Base-by-base conservation (phyloP, 192 early-diverging fungal species). In the Coemansia sp. region DNA sequence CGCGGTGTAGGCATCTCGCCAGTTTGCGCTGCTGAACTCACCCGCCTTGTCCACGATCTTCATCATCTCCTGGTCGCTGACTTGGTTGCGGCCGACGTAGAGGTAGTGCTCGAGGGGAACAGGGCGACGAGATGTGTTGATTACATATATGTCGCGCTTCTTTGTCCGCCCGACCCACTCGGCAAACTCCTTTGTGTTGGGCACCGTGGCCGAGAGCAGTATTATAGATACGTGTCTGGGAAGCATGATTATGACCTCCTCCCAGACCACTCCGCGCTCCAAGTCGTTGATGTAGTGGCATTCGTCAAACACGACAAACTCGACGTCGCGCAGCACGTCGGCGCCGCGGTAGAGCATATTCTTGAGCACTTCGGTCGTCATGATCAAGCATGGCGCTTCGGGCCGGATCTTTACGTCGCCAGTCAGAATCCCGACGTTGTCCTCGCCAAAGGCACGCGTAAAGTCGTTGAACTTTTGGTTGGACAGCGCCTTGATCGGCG, bases 271-370 rank as follows among this genome's bases (percentile, higher is more conserved):
- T 57, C 97, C 97, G 62, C 87, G 87, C 86, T 95, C 97, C 9
- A 90, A 62, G 74, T 99, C 96, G 70, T 98, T 98, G 29, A 99
- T 87, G 76, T 99, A 99, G 68, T 99, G 97, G 46, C 96, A 93
- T 82, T 99, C 97, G 80, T 99, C 97, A 87, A 99, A 99, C 56
- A 99, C 94, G 1, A 99, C 97, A 90, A 95, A 99, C 79, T 99
- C 97, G 12, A 99, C 95, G 70, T 99, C 97, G 20, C 96, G 89
- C 62, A 99, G 91, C 41, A 98, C 76, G 76, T 98, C 96, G 4
- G 97, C 96, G 15, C 96, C 96, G 45, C 94, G 89, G 74, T 99
- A 99, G 9, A 99, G 86, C 97, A 99, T 99, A 70, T 90, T 93
- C 56, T 95, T 85, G 53, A 99, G 83, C 87, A 99, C 97, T 73